Base-by-base conservation (phyloP, 305 asterid species). In the Fraxinus paxiana region DNA sequence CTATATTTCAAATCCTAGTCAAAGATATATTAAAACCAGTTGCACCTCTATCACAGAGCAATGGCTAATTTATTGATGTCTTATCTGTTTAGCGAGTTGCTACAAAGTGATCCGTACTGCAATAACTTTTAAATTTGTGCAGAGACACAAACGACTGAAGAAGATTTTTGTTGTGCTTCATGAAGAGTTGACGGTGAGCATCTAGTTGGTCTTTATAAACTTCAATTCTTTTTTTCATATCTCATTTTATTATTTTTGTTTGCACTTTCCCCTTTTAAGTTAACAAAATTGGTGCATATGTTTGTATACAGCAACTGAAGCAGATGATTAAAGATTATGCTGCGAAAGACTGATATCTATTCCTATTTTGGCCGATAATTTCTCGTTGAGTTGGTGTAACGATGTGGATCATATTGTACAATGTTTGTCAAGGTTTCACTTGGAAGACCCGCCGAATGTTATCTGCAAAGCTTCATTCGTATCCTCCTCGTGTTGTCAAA, bases 91-190 rank as follows among this genome's bases (percentile, higher is more conserved):
- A 43, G 77, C 71, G 30, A 56, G 75, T 59, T 63, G 72, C 72
- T 22, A 63, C 13, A 26, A 67, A 38, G 28, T 35, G 69, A 26
- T 59, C 67, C 28, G 33, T 61, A 65, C 65, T 78, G 82, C 79
- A 81, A 85, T 84, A 79, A 90, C 83, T 38, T 77, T 28, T 76
- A 63, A 73, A 69, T 71, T 83, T 81, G 28, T 85, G 88, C 98
- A 96, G 99, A 96, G 86, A 78, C 91, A 91, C 80, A 90, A 90
- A 84, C 91, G 98, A 51, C 80, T 85, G 88, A 93, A 90, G 94
- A 90, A 91, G 83, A 93, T 92, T 80, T 94, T 90, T 65, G 18
- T 86, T 56, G 92, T 96, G 89, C 95, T 96, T 73, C 89, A 93
- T 83, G 91, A 92, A 88, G 99, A 96, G 90, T 67, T 91, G 85